Base-by-base conservation (phyloP, 2,329 filamentous ascomycete species). In the Pseudogymnoascus sp. region DNA sequence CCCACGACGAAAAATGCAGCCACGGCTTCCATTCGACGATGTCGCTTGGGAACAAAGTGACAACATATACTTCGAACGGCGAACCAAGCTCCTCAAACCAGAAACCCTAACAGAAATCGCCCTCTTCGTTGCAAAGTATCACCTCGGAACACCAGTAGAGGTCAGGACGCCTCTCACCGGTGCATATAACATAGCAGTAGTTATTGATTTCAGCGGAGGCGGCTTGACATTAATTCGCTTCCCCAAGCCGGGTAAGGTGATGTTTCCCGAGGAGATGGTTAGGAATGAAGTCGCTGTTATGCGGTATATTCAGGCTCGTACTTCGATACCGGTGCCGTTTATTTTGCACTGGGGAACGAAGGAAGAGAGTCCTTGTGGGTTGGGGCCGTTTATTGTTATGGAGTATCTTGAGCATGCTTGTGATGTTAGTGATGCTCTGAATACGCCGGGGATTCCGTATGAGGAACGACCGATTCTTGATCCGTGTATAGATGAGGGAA, bases 371-470 rank as follows among this genome's bases (percentile, higher is more conserved):
- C 67, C 64, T 18, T 25, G 28, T 23, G 67, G 66, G 1, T 62
- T 75, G 0, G 69, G 71, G 4, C 73, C 74, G 0, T 77, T 73
- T 60, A 76, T 76, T 16, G 70, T 75, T 34, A 74, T 75, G 72
- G 69, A 72, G 18, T 75, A 70, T 16, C 66, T 72, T 37, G 67
- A 66, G 8, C 67, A 70, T 62, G 65, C 65, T 12, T 67, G 64
- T 37, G 64, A 66, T 61, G 64, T 73, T 28, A 62, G 64, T 14
- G 62, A 68, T 63, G 7, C 50, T 10, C 69, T 77, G 11, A 69
- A 70, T 46, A 46, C 21, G 42, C 42, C 21, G 5, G 42, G 21
- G 2, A 64, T 66, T 14, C 44, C 64, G 11, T 56, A 56, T 50
- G 61, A 72, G 21, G 70, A 75, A 8, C 60, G 64, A 25, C 74